Percentiles rank a stretch among this genome's conserved stretches.
Conservation (phyloP, 805 yeast genomes). For the Candida hungchunana region DNA sequence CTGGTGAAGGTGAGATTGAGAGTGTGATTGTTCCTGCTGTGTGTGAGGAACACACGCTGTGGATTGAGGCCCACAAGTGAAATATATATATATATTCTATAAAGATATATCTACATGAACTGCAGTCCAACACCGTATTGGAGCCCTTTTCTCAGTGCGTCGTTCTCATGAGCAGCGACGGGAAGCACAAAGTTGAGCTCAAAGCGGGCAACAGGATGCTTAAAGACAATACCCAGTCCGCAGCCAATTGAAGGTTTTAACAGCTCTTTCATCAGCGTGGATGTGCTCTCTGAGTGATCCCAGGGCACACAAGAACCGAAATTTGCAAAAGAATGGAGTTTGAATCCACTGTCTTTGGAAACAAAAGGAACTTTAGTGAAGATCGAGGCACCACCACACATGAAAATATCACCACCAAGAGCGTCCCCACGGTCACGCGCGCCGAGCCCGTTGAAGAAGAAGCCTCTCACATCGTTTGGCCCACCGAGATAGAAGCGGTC, state of each 20-base stretch:
- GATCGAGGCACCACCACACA: constrained; percentile 54
- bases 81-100: too few relatives aligned
- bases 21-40: constrained; percentile 76
- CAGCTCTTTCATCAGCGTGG: constrained; percentile 27
- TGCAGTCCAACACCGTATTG: constrained; percentile 64
- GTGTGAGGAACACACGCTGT: constrained; percentile 52
- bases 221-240: constrained; percentile 59
- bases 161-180: constrained; percentile 45
- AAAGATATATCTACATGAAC: constrained; percentile 37
- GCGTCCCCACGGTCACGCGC: constrained; percentile 51
- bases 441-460: constrained; percentile 63
- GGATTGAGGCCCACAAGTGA: constrained; percentile 41
- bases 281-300: constrained; percentile 28
- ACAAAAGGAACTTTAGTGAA: constrained; percentile 56
- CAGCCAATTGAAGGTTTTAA: constrained; percentile 44
- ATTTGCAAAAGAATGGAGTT: constrained; percentile 59
- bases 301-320: constrained; percentile 55
- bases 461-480: constrained; percentile 65
- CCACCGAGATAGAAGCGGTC: constrained; percentile 89
- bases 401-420: constrained; percentile 63
- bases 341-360: constrained; percentile 44
- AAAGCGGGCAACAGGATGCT: constrained; percentile 62
- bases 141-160: constrained; percentile 55
- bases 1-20: constrained; percentile 63
- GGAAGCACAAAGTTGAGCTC: constrained; percentile 66